These are phyloP conservation scores for Barnettozyma vustinii DNA, from an alignment of 805 yeast species.

Conservation along the genomic window DNA sequence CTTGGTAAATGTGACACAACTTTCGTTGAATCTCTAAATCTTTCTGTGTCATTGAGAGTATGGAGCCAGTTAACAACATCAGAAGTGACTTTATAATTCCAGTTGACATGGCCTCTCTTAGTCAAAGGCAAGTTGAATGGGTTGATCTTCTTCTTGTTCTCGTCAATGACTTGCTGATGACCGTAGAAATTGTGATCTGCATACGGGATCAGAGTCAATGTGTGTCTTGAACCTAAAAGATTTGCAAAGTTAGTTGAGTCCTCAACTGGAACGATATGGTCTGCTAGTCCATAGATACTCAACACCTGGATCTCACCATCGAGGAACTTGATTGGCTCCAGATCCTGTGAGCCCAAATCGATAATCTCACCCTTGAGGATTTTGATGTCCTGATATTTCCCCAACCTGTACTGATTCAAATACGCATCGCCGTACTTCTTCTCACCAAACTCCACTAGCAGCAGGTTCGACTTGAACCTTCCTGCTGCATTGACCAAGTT, in stretches of 20 bases:
- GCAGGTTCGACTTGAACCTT: constrained; percentile 39
- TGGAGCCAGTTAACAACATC: constrained; percentile 43
- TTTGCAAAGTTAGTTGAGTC: constrained; percentile 61
- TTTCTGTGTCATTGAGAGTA: constrained; percentile 41
- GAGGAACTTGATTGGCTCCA: constrained; percentile 36
- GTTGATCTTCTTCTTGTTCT: constrained; percentile 26
- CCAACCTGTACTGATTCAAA: constrained; percentile 43
- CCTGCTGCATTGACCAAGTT: constrained; percentile 69
- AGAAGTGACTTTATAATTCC: constrained; percentile 47
- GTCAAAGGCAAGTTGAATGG: constrained; percentile 40
- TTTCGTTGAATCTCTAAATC: constrained; percentile 41
- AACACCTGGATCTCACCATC: constrained; percentile 47
- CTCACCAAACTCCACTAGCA: constrained; percentile 14
- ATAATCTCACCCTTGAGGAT: constrained; percentile 46
- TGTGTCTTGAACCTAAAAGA: constrained; percentile 49
- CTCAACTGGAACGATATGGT: constrained; percentile 55
- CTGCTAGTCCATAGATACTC: constrained; percentile 68
- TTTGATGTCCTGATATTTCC: constrained; percentile 36
- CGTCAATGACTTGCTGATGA: constrained; percentile 30
- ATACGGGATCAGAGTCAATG: constrained; percentile 48
- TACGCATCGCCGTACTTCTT: constrained; percentile 31
- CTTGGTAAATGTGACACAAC: constrained; percentile 40
- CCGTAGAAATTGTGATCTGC: constrained; percentile 87
- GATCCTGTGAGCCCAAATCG: constrained; percentile 44
- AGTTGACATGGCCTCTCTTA: constrained; percentile 47